Conservation (phyloP, 768 basidiomycete genomes). For the Clavulina sp. region DNA sequence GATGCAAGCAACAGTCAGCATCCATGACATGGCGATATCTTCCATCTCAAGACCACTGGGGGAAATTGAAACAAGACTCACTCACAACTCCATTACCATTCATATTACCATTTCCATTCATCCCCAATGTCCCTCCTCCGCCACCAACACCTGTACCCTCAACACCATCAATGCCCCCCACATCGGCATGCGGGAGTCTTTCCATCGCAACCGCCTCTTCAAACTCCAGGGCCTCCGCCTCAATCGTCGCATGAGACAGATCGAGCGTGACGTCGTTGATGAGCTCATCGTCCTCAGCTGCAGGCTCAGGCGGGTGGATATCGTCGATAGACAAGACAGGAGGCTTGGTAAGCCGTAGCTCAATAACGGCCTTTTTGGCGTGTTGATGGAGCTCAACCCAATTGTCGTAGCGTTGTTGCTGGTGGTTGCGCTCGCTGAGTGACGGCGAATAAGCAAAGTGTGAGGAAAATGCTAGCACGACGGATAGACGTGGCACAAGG, state of each 20-base stretch:
- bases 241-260: slow-evolving; percentile 66
- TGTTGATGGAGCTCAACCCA: slow-evolving; percentile 75
- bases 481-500: background rate
- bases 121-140: slow-evolving; percentile 59
- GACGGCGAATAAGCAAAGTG: background rate
- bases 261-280: slow-evolving; percentile 82
- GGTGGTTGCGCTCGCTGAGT: slow-evolving; percentile 70
- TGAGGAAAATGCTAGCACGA: background rate
- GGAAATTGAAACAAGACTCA: background rate
- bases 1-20: no score
- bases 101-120: slow-evolving; percentile 73
- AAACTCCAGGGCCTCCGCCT: slow-evolving; percentile 37
- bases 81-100: slow-evolving; percentile 92
- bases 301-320: slow-evolving; percentile 45
- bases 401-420: slow-evolving; percentile 66
- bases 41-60: no score
- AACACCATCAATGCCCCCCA: no score
- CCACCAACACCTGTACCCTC: slow-evolving; percentile 25
- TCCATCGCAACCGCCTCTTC: background rate
- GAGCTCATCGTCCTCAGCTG: slow-evolving; percentile 47
- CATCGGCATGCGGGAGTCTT: background rate
- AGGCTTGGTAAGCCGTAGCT: slow-evolving; percentile 42
- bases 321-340: slow-evolving; percentile 22
- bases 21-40: no score
- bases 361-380: slow-evolving; percentile 54